Evolutionary conservation across 2,329 filamentous ascomycete genomes (phyloP), one percentile per base, ranked within the genome.

Genomic region (Orbilia brochopaga): DNA sequence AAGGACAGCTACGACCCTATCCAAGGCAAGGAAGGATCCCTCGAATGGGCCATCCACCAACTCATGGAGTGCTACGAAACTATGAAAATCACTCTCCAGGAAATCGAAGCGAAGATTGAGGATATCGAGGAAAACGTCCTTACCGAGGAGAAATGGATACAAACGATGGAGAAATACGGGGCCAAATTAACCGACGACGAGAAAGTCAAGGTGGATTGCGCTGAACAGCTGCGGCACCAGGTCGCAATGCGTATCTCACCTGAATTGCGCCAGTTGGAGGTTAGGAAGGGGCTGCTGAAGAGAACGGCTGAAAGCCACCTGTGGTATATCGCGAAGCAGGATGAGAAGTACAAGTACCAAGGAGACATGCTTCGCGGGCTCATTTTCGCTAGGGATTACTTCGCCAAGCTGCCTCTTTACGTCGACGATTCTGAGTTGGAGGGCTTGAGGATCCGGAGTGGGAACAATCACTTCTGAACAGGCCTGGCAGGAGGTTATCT

Each of bases 261-360:
- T 15, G 17, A 35, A 11, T 10, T 62, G 6, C 37, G 21, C 1
- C 52, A 62, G 32, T 19, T 62, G 11, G 23, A 58, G 27, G 35
- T 63, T 32, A 57, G 65, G 23, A 51, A 48, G 35, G 46, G 52
- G 13, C 23, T 69, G 23, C 11, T 69, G 32, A 69, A 63, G 19
- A 58, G 51, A n/a, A 57, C 46, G 11, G 65, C 30, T 0, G 57
- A 69, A 24, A 50, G 13, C 10, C 46, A 62, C 10, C 37, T 69
- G 44, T 69, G 65, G 65, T 52, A 69, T 42, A 52, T 69, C n/a
- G 65, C 57, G 15, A 63, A 62, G 53, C 30, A 58, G 35, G 65
- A 69, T 21, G 5, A 57, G 5, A 56, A 27, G 35, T 51, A 53
- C 17, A 24, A 58, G 1, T 69, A 58, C 44, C 24, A 2, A 11